These are phyloP conservation scores for Naganishia randhawae DNA, from an alignment of 768 basidiomycete species.

Conservation along the genomic window DNA sequence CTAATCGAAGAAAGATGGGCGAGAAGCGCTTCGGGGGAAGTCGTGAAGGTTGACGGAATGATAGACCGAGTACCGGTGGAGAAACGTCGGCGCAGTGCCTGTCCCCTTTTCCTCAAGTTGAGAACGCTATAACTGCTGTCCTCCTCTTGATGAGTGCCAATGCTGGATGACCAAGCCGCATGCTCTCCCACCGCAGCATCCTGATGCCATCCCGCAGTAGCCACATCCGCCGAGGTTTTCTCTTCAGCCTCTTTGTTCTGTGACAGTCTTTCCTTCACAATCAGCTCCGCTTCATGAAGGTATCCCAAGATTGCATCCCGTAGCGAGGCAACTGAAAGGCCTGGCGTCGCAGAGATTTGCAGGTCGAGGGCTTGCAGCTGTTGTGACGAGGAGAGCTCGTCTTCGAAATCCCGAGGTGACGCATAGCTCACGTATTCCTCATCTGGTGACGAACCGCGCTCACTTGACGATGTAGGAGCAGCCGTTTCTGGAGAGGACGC, in stretches of 20 bases:
- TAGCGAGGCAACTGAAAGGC: slow-evolving; percentile 31
- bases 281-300: slow-evolving; percentile 44
- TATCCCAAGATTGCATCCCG: slow-evolving; percentile 46
- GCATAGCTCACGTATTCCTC: not conserved
- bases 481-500: not conserved
- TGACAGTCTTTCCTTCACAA: slow-evolving; percentile 34
- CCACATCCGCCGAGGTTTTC: not conserved
- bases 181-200: slow-evolving; percentile 22
- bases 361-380: slow-evolving; percentile 16
- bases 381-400: slow-evolving; percentile 18
- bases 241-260: slow-evolving; percentile 17
- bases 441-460: not conserved
- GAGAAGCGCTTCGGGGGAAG: slow-evolving; percentile 31
- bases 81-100: slow-evolving; percentile 19
- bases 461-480: not conserved
- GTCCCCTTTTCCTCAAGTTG: slow-evolving; percentile 17
- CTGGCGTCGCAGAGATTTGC: slow-evolving; percentile 14
- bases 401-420: slow-evolving; percentile 5
- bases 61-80: slow-evolving; percentile 19
- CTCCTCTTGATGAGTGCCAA: not conserved
- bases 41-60: slow-evolving; percentile 21
- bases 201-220: slow-evolving; percentile 11
- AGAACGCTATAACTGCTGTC: slow-evolving; percentile 7
- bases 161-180: not conserved
- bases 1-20: slow-evolving; percentile 37